Percentiles rank a stretch among this genome's conserved stretches.
Evolutionary conservation across 2,329 filamentous ascomycete species (phyloP).

Genomic region (Septoria linicola): DNA sequence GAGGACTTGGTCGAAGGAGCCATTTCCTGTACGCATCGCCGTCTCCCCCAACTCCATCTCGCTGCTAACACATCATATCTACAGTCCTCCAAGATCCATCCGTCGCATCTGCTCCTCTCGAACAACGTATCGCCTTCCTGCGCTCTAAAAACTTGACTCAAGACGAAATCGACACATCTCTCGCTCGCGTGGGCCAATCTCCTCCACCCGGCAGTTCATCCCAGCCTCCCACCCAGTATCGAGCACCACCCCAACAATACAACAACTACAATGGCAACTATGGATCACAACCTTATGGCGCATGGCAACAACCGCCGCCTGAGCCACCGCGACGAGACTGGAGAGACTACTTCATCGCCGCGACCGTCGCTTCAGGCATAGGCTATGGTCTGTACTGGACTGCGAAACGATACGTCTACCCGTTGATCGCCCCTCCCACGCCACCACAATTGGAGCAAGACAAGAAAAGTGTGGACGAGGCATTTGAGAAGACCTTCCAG

Average conservation of each 20-base stretch:
- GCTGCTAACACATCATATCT: slow-evolving; percentile 10
- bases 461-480: slow-evolving; percentile 86
- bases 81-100: slow-evolving; percentile 91
- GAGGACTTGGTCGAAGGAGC: slow-evolving; percentile 86
- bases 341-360: slow-evolving; percentile 99
- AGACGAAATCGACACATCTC: slow-evolving; percentile 85
- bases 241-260: slow-evolving; percentile 31
- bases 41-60: slow-evolving; percentile 1
- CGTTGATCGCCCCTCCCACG: slow-evolving; percentile 88
- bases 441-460: slow-evolving; percentile 91
- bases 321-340: slow-evolving; percentile 79
- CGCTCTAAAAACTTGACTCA: slow-evolving; percentile 96
- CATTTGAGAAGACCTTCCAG: slow-evolving; percentile 87
- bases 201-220: slow-evolving; percentile 44
- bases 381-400: slow-evolving; percentile 85
- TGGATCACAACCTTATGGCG: slow-evolving; percentile 41
- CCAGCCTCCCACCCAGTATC: slow-evolving; percentile 44
- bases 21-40: slow-evolving; percentile 46
- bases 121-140: slow-evolving; percentile 88
- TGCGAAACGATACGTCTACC: slow-evolving; percentile 89
- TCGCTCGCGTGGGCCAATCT: slow-evolving; percentile 70
- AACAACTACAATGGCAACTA: slow-evolving; percentile 38
- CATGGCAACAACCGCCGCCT: slow-evolving; percentile 51
- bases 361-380: slow-evolving; percentile 86
- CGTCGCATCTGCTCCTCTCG: slow-evolving; percentile 82